These are phyloP conservation scores for Penicillium maclennaniae DNA, from an alignment of 495 filamentous ascomycete species.

Conservation along the genomic window DNA sequence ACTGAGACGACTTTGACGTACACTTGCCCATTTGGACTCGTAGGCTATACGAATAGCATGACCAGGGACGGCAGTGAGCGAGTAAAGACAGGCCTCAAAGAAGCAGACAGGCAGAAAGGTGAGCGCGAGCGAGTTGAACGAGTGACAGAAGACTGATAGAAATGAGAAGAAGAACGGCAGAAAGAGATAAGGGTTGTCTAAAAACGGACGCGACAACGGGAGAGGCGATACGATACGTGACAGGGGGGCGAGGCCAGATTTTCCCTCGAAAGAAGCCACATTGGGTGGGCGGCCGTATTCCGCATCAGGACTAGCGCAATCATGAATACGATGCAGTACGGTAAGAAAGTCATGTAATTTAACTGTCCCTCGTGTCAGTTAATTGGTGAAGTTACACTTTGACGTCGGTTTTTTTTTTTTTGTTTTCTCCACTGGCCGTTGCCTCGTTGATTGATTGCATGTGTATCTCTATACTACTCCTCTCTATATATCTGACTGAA, in stretches of 20 bases:
- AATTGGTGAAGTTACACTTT: neutral
- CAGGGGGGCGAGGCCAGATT: slow-evolving; percentile 14
- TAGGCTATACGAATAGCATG: slow-evolving; percentile 32
- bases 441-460: neutral
- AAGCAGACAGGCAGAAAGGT: neutral
- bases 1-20: slow-evolving; percentile 24
- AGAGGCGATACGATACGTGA: slow-evolving; percentile 21
- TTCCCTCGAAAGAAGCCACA: neutral
- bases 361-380: neutral
- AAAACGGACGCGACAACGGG: slow-evolving; percentile 25
- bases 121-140: slow-evolving; percentile 10
- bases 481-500: neutral
- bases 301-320: slow-evolving; percentile 12
- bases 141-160: slow-evolving; percentile 14
- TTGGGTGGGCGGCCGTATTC: neutral
- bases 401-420: neutral
- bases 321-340: slow-evolving; percentile 10
- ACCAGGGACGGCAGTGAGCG: slow-evolving; percentile 15
- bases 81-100: neutral
- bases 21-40: slow-evolving; percentile 49
- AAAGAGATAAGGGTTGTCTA: slow-evolving; percentile 16
- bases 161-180: neutral
- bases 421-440: neutral
- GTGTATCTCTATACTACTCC: neutral
- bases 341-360: neutral